Conservation (phyloP, 768 basidiomycete species). For the Boletus coccyginus region DNA sequence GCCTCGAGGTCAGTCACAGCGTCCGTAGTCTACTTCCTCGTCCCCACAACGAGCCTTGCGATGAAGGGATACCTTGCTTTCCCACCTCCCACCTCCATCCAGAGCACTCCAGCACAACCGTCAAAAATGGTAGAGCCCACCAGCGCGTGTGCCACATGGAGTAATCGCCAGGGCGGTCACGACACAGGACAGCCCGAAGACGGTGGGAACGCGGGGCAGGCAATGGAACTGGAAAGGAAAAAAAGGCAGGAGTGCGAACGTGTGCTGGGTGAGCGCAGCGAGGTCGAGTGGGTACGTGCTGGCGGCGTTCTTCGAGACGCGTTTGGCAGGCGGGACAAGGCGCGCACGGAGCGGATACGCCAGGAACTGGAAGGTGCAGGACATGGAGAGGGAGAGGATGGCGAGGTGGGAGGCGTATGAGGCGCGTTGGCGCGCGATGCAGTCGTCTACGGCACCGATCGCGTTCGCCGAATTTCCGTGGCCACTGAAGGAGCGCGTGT, state of each 20-base stretch:
- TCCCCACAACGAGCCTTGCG: not conserved
- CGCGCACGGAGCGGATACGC: constrained; percentile 47
- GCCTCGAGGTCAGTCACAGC: too few relatives aligned
- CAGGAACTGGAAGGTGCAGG: constrained; percentile 46
- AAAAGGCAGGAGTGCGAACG: constrained; percentile 33
- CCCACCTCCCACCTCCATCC: constrained; percentile 8
- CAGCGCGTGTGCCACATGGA: not conserved
- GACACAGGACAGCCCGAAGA: not conserved
- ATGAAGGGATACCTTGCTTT: constrained; percentile 29
- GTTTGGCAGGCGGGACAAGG: constrained; percentile 46
- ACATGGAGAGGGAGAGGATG: constrained; percentile 37
- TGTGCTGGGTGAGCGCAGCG: constrained; percentile 45
- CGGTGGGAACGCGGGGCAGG: not conserved
- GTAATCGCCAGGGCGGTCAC: not conserved
- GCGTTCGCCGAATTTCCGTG: constrained; percentile 60
- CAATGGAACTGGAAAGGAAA: constrained; percentile 14
- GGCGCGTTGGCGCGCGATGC: constrained; percentile 44
- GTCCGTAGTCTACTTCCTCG: not conserved
- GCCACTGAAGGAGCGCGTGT: constrained; percentile 41
- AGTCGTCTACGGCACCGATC: constrained; percentile 28
- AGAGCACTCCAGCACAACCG: not conserved
- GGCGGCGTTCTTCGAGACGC: constrained; percentile 55
- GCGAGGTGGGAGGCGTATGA: constrained; percentile 56
- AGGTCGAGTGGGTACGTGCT: constrained; percentile 58
- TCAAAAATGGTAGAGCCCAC: not conserved